A percentile compares a stretch with the other conserved stretches of the same genome.
Conservation (phyloP, 2,329 filamentous ascomycete genomes). For the Fusarium nanum region DNA sequence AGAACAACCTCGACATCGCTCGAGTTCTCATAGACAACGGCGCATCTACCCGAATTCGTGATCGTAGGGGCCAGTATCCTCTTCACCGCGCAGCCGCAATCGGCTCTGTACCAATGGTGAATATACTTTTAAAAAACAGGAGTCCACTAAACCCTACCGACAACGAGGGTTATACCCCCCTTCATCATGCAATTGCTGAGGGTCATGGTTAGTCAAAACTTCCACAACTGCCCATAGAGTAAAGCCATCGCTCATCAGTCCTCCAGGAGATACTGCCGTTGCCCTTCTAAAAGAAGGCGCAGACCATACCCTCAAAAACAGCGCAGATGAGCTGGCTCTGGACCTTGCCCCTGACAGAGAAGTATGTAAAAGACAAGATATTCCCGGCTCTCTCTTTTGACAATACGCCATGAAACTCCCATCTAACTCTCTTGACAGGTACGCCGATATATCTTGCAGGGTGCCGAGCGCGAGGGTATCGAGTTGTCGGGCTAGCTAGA, state of each 20-base stretch:
- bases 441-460: slow-evolving; percentile 78
- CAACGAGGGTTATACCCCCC: slow-evolving; percentile 82
- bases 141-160: slow-evolving; percentile 90
- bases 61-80: slow-evolving; percentile 88
- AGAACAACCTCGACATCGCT: slow-evolving; percentile 85
- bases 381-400: not conserved
- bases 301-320: slow-evolving; percentile 81
- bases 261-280: slow-evolving; percentile 80
- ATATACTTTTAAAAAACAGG: slow-evolving; percentile 77
- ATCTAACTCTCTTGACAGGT: slow-evolving; percentile 62
- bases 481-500: slow-evolving; percentile 57
- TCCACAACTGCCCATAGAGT: not conserved
- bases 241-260: not conserved
- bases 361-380: slow-evolving; percentile 60
- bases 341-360: slow-evolving; percentile 88
- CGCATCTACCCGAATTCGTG: slow-evolving; percentile 82
- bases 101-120: slow-evolving; percentile 88
- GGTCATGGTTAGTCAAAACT: slow-evolving; percentile 66
- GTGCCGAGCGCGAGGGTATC: slow-evolving; percentile 87
- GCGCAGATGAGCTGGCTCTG: slow-evolving; percentile 76
- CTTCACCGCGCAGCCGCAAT: slow-evolving; percentile 92
- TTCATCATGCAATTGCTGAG: slow-evolving; percentile 89
- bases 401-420: slow-evolving; percentile 14
- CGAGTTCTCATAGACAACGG: slow-evolving; percentile 79
- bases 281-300: slow-evolving; percentile 86